Evolutionary conservation across 1,284 basidiomycete species (phyloP).

Genomic region (Moesziomyces globuligerus): DNA sequence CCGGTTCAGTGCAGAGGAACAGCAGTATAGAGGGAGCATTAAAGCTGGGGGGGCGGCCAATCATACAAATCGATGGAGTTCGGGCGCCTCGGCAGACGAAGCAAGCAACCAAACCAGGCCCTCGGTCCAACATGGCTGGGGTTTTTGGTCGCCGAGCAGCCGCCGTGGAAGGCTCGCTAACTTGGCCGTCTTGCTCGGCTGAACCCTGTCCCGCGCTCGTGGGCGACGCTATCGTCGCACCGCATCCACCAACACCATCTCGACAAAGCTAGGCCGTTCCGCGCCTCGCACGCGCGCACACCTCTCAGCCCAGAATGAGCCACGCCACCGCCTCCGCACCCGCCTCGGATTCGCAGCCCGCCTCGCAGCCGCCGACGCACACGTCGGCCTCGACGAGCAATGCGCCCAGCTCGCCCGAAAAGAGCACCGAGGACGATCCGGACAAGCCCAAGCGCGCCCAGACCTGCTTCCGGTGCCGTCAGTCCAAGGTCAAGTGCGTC

Average conservation of each 20-base stretch:
- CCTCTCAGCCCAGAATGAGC: too few relatives aligned
- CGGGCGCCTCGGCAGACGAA: too few relatives aligned
- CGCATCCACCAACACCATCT: not conserved
- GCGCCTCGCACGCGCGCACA: too few relatives aligned
- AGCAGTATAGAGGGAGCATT: too few relatives aligned
- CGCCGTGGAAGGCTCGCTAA: too few relatives aligned
- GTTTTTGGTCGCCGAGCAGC: not conserved
- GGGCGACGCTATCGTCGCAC: not conserved
- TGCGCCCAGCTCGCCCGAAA: constrained; percentile 18
- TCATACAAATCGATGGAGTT: not conserved
- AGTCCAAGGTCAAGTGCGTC: constrained; percentile 38
- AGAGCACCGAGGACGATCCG: constrained; percentile 20
- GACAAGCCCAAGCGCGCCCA: constrained; percentile 32
- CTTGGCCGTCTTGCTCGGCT: too few relatives aligned
- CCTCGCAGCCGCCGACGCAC: constrained; percentile 1
- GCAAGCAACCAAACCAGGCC: too few relatives aligned
- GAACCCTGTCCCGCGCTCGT: not conserved
- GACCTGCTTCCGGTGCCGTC: constrained; percentile 37
- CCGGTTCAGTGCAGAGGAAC: too few relatives aligned
- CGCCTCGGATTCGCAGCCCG: not conserved
- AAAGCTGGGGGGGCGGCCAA: constrained; percentile 14
- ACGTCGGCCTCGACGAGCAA: constrained; percentile 3
- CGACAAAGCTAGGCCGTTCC: too few relatives aligned
- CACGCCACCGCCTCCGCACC: not conserved
- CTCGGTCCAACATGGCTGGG: too few relatives aligned